Evolutionary conservation across 2,329 filamentous ascomycete species (phyloP).

Genomic region (Cladophialophora chaetospira): DNA sequence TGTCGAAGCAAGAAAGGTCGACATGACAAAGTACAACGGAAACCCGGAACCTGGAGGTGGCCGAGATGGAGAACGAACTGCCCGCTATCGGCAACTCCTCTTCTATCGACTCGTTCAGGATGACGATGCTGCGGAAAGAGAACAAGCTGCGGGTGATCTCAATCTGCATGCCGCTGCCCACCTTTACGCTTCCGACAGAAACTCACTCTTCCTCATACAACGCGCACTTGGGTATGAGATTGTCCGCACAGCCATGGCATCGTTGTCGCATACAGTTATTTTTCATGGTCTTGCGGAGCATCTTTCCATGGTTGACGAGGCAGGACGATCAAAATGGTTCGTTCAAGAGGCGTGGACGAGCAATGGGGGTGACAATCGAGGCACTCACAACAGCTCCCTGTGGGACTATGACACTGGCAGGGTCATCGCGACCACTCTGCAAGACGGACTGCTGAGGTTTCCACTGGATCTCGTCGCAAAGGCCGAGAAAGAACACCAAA

Average conservation of each 20-base stretch:
- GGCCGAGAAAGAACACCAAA: neutral
- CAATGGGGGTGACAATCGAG: constrained; percentile 48
- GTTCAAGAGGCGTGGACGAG: constrained; percentile 53
- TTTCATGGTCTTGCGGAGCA: constrained; percentile 48
- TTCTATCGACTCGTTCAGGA: constrained; percentile 51
- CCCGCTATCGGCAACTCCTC: constrained; percentile 47
- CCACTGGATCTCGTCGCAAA: constrained; percentile 3
- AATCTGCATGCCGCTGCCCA: constrained; percentile 62
- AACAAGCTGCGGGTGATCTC: constrained; percentile 38
- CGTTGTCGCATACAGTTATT: constrained; percentile 51
- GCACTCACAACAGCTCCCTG: constrained; percentile 50
- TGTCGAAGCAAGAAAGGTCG: constrained; percentile 54
- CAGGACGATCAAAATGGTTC: constrained; percentile 47
- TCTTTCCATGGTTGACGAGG: constrained; percentile 45
- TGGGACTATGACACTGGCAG: constrained; percentile 42
- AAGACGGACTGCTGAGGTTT: constrained; percentile 53
- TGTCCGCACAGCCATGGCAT: constrained; percentile 47
- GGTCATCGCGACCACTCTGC: constrained; percentile 51
- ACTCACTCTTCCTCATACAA: constrained; percentile 55
- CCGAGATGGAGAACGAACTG: constrained; percentile 31
- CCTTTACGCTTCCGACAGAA: constrained; percentile 59
- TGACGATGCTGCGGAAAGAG: constrained; percentile 34
- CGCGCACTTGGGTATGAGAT: constrained; percentile 51
- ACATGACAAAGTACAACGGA: constrained; percentile 55
- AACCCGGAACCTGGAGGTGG: constrained; percentile 31